A percentile compares a stretch with the other conserved stretches of the same genome.
These are phyloP conservation scores for Mariannaea elegans DNA, from an alignment of 2,329 filamentous ascomycete genomes.

Conservation along the genomic window DNA sequence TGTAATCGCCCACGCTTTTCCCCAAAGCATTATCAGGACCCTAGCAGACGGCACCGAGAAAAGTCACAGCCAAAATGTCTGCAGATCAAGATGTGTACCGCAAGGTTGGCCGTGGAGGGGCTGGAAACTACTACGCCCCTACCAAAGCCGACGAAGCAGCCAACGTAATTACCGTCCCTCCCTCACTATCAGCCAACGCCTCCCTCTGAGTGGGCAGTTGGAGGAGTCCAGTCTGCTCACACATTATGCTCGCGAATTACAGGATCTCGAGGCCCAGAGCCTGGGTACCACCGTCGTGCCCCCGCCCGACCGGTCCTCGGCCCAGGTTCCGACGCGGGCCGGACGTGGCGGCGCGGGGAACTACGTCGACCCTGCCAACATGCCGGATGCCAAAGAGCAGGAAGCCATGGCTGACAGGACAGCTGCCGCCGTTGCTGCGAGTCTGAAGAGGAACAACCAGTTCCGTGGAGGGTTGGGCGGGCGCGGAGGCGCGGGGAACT, in stretches of 20 bases:
- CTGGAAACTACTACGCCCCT: constrained; percentile 68
- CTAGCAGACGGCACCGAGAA: not conserved
- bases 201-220: not conserved
- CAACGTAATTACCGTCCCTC: constrained; percentile 36
- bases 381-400: constrained; percentile 45
- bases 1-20: not conserved
- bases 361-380: constrained; percentile 54
- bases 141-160: constrained; percentile 58
- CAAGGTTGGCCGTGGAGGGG: constrained; percentile 68
- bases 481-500: constrained; percentile 68
- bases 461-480: constrained; percentile 45
- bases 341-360: constrained; percentile 73
- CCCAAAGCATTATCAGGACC: not conserved
- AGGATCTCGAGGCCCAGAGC: constrained; percentile 53
- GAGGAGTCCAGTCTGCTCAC: not conserved
- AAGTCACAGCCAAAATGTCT: constrained; percentile 25
- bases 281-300: constrained; percentile 32
- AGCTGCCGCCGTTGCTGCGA: constrained; percentile 46
- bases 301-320: constrained; percentile 37
- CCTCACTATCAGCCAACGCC: not conserved
- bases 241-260: not conserved
- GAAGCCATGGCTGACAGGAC: constrained; percentile 47
- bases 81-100: constrained; percentile 55
- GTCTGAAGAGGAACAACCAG: constrained; percentile 38
- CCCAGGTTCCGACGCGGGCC: constrained; percentile 50